Evolutionary conservation across 169 alveolate genomes (phyloP).

Genomic region (Plasmodium relictum): DNA sequence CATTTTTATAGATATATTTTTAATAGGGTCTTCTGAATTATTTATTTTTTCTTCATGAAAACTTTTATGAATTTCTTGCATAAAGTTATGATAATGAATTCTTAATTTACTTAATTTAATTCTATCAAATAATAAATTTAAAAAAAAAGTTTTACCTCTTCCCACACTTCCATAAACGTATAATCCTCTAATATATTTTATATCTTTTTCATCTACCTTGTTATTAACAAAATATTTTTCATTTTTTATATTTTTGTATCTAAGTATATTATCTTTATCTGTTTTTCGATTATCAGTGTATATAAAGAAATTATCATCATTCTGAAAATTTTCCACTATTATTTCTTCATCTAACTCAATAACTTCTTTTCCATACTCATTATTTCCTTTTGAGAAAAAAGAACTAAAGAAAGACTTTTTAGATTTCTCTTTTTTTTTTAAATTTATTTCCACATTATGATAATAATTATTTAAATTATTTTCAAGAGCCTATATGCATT

Average conservation of each 20-base stretch:
- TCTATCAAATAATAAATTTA: constrained; percentile 81
- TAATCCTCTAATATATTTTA: constrained; percentile 61
- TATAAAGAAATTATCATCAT: constrained; percentile 53
- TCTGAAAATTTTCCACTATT: constrained; percentile 14
- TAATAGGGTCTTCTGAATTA: constrained; percentile 75
- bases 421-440: background rate
- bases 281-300: constrained; percentile 12
- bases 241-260: constrained; percentile 17
- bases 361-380: background rate
- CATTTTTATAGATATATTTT: constrained; percentile 77
- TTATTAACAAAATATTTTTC: constrained; percentile 13
- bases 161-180: constrained; percentile 88
- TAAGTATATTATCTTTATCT: background rate
- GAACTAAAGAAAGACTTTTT: constrained; percentile 35
- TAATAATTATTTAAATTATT: constrained; percentile 43
- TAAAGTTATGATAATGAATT: constrained; percentile 86
- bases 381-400: constrained; percentile 17
- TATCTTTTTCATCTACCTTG: constrained; percentile 6
- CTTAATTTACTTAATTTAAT: constrained; percentile 75
- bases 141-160: constrained; percentile 86
- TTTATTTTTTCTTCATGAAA: constrained; percentile 79
- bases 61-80: constrained; percentile 81
- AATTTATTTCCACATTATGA: constrained; percentile 24
- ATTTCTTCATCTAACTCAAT: background rate
- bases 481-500: constrained; percentile 39